A percentile compares a stretch with the other conserved stretches of the same genome.
These are phyloP conservation scores for Malania oleifera DNA, from an alignment of 164 flowering plant species.

Conservation along the genomic window DNA sequence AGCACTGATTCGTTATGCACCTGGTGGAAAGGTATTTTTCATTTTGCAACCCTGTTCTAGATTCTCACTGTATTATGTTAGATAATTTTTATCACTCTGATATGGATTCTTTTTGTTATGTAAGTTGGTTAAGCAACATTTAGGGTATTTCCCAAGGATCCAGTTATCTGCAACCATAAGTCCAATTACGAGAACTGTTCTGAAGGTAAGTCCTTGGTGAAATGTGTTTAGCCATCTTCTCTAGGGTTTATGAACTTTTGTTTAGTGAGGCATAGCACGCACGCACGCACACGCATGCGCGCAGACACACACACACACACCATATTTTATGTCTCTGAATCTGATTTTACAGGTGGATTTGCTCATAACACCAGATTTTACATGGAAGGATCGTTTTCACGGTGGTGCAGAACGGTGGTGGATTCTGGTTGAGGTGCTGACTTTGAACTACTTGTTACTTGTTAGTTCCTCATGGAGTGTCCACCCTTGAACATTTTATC, in stretches of 20 bases:
- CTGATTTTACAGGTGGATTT: slow-evolving; percentile 61
- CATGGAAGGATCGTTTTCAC: slow-evolving; percentile 98
- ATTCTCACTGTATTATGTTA: not conserved
- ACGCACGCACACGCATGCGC: no score
- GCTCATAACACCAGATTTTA: slow-evolving; percentile 72
- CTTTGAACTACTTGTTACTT: not conserved
- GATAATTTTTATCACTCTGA: slow-evolving; percentile 7
- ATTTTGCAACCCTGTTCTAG: not conserved
- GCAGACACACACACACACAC: not conserved
- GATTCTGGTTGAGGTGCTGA: slow-evolving; percentile 92
- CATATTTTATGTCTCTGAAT: not conserved
- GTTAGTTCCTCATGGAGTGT: not conserved
- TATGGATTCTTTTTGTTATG: slow-evolving; percentile 10
- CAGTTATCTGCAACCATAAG: slow-evolving; percentile 87
- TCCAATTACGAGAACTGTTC: slow-evolving; percentile 97
- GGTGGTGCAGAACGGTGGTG: slow-evolving; percentile 84
- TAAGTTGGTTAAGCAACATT: slow-evolving; percentile 82
- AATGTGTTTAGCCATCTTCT: not conserved
- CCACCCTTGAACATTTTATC: not conserved
- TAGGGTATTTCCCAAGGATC: slow-evolving; percentile 81
- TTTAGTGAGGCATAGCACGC: not conserved
- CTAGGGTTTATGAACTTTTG: not conserved
- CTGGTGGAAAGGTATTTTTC: slow-evolving; percentile 76
- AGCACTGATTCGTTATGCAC: slow-evolving; percentile 76
- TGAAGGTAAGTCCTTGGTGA: slow-evolving; percentile 53